Percentiles rank a stretch among this genome's conserved stretches.
These are phyloP conservation scores for Kazachstania kunashirensis DNA, from an alignment of 805 yeast genomes.

Conservation along the genomic window DNA sequence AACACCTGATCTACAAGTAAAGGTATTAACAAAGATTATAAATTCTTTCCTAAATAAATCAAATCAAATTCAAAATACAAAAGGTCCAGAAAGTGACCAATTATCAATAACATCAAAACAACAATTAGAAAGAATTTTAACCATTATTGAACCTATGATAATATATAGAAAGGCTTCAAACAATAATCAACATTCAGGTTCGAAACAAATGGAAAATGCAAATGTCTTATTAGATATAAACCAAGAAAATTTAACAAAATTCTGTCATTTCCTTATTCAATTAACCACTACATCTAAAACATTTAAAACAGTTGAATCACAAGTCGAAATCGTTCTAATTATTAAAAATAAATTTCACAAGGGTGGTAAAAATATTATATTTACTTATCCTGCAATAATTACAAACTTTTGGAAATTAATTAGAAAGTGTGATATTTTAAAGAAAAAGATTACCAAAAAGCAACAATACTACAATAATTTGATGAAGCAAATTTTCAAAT, in stretches of 20 bases:
- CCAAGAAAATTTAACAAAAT: conserved; percentile 58
- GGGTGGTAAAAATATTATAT: conserved; percentile 46
- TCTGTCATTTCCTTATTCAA: conserved; percentile 53
- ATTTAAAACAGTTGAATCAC: conserved; percentile 12
- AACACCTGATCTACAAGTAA: conserved; percentile 38
- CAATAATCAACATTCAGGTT: neutral
- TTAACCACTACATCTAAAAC: conserved; percentile 2
- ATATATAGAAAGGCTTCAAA: neutral
- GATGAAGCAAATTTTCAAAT: conserved; percentile 56
- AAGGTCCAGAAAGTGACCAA: neutral
- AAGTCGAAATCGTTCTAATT: conserved; percentile 33
- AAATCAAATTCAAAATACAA: neutral
- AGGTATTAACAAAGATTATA: conserved; percentile 39
- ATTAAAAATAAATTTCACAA: conserved; percentile 19
- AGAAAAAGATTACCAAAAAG: conserved; percentile 13
- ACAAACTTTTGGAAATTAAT: conserved; percentile 51
- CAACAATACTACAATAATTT: conserved; percentile 11
- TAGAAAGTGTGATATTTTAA: conserved; percentile 35
- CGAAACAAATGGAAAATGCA: neutral
- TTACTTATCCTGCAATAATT: conserved; percentile 70
- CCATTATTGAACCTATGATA: conserved; percentile 19
- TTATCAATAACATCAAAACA: conserved; percentile 13
- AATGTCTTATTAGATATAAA: conserved; percentile 7
- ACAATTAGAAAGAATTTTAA: conserved; percentile 17
- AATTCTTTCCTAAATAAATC: conserved; percentile 18